phyloP scores from a whole-genome alignment of 2,329 filamentous ascomycete genomes.

The Phaeomoniella chlamydospora region DNA sequence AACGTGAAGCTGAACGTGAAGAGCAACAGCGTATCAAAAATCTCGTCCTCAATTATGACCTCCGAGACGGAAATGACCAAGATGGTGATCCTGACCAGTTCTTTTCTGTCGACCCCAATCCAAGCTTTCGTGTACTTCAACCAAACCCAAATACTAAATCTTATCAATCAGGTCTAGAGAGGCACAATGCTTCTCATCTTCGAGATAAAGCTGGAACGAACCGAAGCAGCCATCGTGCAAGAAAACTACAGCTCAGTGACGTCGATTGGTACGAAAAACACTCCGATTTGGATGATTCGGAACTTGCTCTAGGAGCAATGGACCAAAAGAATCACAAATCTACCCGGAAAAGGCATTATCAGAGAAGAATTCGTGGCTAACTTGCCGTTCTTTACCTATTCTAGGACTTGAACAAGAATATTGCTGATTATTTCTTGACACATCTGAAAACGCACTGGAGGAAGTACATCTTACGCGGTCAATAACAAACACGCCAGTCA shows the following conservation, averaged over 20 bases:
- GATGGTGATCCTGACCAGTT: constrained; percentile 49
- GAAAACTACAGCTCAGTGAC: constrained; percentile 89
- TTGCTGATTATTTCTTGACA: too few species aligned
- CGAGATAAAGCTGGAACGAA: constrained; percentile 46
- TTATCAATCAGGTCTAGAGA: constrained; percentile 22
- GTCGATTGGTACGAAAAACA: constrained; percentile 72
- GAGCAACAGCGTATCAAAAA: constrained; percentile 99
- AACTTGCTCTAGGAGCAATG: not conserved
- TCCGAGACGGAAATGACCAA: constrained; percentile 62
- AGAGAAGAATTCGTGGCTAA: not conserved
- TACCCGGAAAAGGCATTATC: not conserved
- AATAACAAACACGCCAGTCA: too few species aligned
- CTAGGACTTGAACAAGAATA: not conserved
- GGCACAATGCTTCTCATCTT: constrained; percentile 20
- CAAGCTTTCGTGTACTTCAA: constrained; percentile 12
- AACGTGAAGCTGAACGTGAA: constrained; percentile 87
- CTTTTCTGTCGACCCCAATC: constrained; percentile 25
- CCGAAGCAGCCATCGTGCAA: constrained; percentile 63
- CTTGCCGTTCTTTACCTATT: not conserved
- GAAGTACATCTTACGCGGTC: too few species aligned
- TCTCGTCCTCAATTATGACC: constrained; percentile 73
- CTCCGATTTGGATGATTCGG: constrained; percentile 1
- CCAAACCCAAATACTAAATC: constrained; percentile 19
- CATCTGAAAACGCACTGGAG: too few species aligned
- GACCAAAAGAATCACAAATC: not conserved